Base-by-base conservation (phyloP, 1,284 basidiomycete genomes). In the Malassezia restricta region DNA sequence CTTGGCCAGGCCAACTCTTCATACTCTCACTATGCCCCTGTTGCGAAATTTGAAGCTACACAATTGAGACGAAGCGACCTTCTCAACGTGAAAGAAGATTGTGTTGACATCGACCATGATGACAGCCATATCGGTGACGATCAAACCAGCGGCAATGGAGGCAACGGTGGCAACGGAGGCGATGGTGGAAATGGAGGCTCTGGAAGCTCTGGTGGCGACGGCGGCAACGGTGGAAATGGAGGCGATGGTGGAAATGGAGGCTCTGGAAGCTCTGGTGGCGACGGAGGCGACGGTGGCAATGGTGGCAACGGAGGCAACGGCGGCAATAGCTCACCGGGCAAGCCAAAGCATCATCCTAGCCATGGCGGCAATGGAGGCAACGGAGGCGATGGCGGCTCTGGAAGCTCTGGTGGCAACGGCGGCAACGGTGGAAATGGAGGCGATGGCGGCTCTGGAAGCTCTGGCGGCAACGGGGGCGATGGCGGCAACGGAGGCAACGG, bases 281-380 rank as follows among this genome's bases (percentile, higher is more conserved):
- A 50, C 9, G 57, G 53, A 3, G 29, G 39, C 11, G 11, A 46
- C 17, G 39, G 47, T 3, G 47, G 47, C 35, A 32, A 49, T 12
- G 52, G 46, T 1, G 46, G 46, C n/a, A 47, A 40, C 4, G 46
- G 46, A 3, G 38, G 46, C 46, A 32, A 30, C 8, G 46, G 46
- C 6, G 46, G 46, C 46, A 30, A 38, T n/a, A 41, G 40, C 29
- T 30, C 17, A 7, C 5, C 9, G 8, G 31, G 47, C 9, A 40
- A 40, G 8, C n/a, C 27, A 15, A 41, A 41, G 2, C 46, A 42
- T 46, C 29, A 48, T 6, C 51, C 47, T 20, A 47, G 56, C 40
- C 29, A 49, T 15, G 47, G 56, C 9, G 49, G 50, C 17, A 47
- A 49, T 37, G 29, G 51, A 28, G 47, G 51, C 40, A 35, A 49